phyloP scores from a whole-genome alignment of 306 rosid genomes.

The Lupinus albus region DNA sequence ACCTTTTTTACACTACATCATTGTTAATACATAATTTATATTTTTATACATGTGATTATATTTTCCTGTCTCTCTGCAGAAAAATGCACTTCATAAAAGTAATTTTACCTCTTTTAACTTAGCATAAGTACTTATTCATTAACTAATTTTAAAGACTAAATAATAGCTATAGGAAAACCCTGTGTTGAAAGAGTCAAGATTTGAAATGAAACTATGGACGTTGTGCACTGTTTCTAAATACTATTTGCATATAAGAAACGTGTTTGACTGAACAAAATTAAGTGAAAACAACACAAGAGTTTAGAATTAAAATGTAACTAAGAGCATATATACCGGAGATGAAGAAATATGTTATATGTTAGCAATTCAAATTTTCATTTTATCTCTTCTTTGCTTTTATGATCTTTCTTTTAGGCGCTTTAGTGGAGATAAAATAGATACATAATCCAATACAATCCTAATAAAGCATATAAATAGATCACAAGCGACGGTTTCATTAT shows the following conservation, averaged over 20 bases:
- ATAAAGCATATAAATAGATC: too few relatives aligned
- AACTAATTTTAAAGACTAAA: slow-evolving; percentile 4
- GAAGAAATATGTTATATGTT: neutral
- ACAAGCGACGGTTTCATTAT: too few relatives aligned
- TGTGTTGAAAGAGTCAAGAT: slow-evolving; percentile 8
- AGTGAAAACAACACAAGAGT: slow-evolving; percentile 28
- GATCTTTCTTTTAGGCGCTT: neutral
- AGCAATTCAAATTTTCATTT: slow-evolving; percentile 1
- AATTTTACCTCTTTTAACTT: neutral
- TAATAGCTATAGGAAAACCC: neutral
- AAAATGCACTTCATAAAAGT: slow-evolving; percentile 10
- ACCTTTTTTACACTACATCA: too few relatives aligned
- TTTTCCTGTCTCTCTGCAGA: neutral
- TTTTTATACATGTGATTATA: neutral
- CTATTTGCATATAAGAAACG: slow-evolving; percentile 42
- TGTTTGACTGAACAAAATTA: slow-evolving; percentile 58
- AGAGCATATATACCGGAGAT: slow-evolving; percentile 25
- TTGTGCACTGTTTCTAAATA: slow-evolving; percentile 13
- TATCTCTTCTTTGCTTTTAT: too few relatives aligned
- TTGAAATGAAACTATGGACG: slow-evolving; percentile 17
- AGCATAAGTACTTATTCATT: slow-evolving; percentile 6
- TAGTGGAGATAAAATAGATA: too few relatives aligned
- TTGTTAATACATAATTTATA: too few relatives aligned
- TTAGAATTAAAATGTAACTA: slow-evolving; percentile 37
- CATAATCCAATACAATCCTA: too few relatives aligned